Percentiles rank a stretch among this genome's conserved stretches.
Evolutionary conservation across 129 eudicot genomes (phyloP).

Genomic region (Ambrosia trifida): DNA sequence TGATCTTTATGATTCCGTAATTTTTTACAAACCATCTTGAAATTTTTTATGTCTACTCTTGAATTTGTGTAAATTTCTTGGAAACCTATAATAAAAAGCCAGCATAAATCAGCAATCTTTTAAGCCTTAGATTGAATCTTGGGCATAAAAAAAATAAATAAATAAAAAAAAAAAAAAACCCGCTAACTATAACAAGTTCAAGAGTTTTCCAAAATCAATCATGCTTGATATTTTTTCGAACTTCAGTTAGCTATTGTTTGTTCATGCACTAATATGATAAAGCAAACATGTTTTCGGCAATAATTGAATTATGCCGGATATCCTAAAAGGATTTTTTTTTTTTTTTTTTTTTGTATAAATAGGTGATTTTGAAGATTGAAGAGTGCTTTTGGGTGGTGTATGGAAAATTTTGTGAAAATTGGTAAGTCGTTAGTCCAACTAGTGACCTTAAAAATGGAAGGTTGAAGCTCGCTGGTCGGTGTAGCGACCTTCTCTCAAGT

Average conservation of each 20-base stretch:
- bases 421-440: too few relatives aligned
- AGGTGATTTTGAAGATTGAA: too few relatives aligned
- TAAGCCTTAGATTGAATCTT: background rate
- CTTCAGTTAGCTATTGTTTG: constrained; percentile 38
- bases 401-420: too few relatives aligned
- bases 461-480: too few relatives aligned
- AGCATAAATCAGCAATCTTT: background rate
- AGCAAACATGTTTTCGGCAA: constrained; percentile 39
- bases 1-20: background rate
- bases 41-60: background rate
- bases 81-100: background rate
- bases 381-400: too few relatives aligned
- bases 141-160: background rate
- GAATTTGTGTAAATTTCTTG: background rate
- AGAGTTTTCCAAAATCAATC: background rate
- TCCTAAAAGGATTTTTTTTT: too few relatives aligned
- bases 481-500: too few relatives aligned
- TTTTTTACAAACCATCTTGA: background rate
- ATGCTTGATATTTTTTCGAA: constrained; percentile 2
- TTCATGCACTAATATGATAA: constrained; percentile 33
- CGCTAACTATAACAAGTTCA: background rate
- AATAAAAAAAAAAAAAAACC: too few relatives aligned
- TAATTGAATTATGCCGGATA: constrained; percentile 24
- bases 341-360: too few relatives aligned
- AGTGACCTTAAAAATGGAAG: too few relatives aligned